phyloP scores from a whole-genome alignment of 2,329 filamentous ascomycete genomes.

The Furcasterigmium sp. region DNA sequence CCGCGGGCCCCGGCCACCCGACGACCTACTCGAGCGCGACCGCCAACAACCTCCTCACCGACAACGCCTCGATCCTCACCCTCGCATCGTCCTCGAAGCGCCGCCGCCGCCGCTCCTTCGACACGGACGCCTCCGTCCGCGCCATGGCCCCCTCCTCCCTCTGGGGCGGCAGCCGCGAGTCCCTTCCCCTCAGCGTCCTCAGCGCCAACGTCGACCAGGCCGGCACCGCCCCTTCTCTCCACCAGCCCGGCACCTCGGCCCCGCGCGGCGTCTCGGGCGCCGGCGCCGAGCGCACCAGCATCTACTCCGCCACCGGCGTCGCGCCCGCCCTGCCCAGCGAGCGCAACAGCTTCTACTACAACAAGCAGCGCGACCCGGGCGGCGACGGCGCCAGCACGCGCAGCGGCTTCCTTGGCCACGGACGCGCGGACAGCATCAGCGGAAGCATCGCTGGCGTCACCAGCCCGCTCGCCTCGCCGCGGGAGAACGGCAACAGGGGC shows the following conservation, averaged over 20 bases:
- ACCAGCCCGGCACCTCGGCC: slow-evolving; percentile 38
- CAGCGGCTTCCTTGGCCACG: slow-evolving; percentile 72
- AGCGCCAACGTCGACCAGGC: slow-evolving; percentile 60
- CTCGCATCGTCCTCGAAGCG: slow-evolving; percentile 79
- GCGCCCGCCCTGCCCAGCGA: slow-evolving; percentile 65
- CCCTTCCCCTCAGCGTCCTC: slow-evolving; percentile 71
- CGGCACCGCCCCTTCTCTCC: slow-evolving; percentile 43
- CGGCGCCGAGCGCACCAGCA: slow-evolving; percentile 63
- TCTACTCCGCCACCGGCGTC: slow-evolving; percentile 73
- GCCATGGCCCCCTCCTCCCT: slow-evolving; percentile 78
- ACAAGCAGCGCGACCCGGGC: slow-evolving; percentile 36
- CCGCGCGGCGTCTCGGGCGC: slow-evolving; percentile 26
- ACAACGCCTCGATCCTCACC: slow-evolving; percentile 82
- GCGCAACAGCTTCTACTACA: slow-evolving; percentile 75
- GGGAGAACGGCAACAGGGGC: slow-evolving; percentile 32
- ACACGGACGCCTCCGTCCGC: slow-evolving; percentile 80
- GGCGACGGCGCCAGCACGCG: slow-evolving; percentile 73
- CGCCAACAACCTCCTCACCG: slow-evolving; percentile 75
- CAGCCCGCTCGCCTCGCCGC: slow-evolving; percentile 58
- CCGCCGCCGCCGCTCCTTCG: slow-evolving; percentile 70
- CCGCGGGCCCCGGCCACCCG: slow-evolving; percentile 45
- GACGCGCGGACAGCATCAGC: slow-evolving; percentile 73
- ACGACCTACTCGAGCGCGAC: slow-evolving; percentile 73
- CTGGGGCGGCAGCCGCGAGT: slow-evolving; percentile 77
- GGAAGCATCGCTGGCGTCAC: slow-evolving; percentile 63